Evolutionary conservation across 495 filamentous ascomycete species (phyloP), one percentile per base, ranked within the genome.

Genomic region (Cairneyella variabilis): DNA sequence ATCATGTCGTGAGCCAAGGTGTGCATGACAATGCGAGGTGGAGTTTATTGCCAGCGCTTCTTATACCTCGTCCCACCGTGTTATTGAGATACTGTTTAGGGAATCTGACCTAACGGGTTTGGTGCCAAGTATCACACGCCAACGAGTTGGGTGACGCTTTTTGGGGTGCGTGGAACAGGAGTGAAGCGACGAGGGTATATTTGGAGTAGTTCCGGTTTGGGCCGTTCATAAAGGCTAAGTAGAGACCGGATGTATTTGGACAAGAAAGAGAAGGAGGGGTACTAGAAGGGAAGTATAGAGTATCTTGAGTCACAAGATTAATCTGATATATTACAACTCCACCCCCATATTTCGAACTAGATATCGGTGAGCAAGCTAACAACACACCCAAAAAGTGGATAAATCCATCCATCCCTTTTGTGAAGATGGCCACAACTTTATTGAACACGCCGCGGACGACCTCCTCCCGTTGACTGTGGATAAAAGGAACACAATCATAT

Each of bases 341-440:
- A n/a, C n/a, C n/a, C n/a, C n/a, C n/a, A n/a, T n/a, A n/a, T n/a
- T n/a, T n/a, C n/a, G n/a, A n/a, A n/a, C n/a, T n/a, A n/a, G n/a
- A n/a, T n/a, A n/a, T n/a, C n/a, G n/a, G n/a, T n/a, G n/a, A n/a
- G n/a, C n/a, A n/a, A n/a, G n/a, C n/a, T n/a, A n/a, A n/a, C n/a
- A n/a, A n/a, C n/a, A n/a, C n/a, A n/a, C n/a, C n/a, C n/a, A n/a
- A n/a, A n/a, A n/a, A n/a, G n/a, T n/a, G n/a, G n/a, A n/a, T n/a
- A n/a, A n/a, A n/a, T 96, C 88, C 58, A 88, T 97, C 17, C 82
- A 73, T 0, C 73, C 90, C 1, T 90, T 83, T 73, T 90, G 90
- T 67, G 62, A 77, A 60, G 91, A 98, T 61, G 93, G 90, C 48
- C 78, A 82, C 23, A 68, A 68, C 8, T 97, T 97, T 69, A 95